Evolutionary conservation across 345 rosid genomes (phyloP), one percentile per base, ranked within the genome.

Genomic region (Salix dunnii): DNA sequence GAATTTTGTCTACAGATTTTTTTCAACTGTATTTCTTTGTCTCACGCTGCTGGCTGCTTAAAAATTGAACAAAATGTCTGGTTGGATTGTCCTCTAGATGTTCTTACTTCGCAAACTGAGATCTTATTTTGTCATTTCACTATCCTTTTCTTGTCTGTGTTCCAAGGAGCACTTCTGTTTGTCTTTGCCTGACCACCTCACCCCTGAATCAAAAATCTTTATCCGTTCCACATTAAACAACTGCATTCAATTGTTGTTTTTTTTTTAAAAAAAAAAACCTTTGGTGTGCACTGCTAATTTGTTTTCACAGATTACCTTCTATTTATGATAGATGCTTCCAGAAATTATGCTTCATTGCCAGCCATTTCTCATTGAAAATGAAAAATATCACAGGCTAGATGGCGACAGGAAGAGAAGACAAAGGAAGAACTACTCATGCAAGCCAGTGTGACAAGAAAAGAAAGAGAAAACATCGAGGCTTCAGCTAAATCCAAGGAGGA

Each of bases 401-500:
- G 94, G 96, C 83, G 78, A 71, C 93, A 86, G 81, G 97, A 92
- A 81, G 84, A 80, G 84, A 87, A 86, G 86, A 89, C 82, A 66
- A 89, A 82, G 77, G 86, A 86, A 76, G 92, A 84, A 79, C 76
- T 88, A 36, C 76, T 86, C 67, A 53, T 43, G 69, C 90, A 84
- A 83, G 85, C 83, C 31, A 73, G 74, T 64, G 76, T 80, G n/a
- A 71, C 85, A 25, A 82, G 87, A 83, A 89, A 87, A 81, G 91
- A 85, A 64, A 85, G 83, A 55, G 94, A 86, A 61, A 82, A 85
- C 55, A 76, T 80, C 49, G 92, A 90, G 75, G 85, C 79, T 35
- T 80, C 84, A 64, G 42, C 88, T 71, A 90, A 89, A 68, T 77
- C 86, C 2, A 84, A 86, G 83, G 94, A 87, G 75, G 85, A 81